Percentiles rank a stretch among this genome's conserved stretches.
Evolutionary conservation across 768 basidiomycete species (phyloP).

Genomic region (Podaxis mareebaensis): DNA sequence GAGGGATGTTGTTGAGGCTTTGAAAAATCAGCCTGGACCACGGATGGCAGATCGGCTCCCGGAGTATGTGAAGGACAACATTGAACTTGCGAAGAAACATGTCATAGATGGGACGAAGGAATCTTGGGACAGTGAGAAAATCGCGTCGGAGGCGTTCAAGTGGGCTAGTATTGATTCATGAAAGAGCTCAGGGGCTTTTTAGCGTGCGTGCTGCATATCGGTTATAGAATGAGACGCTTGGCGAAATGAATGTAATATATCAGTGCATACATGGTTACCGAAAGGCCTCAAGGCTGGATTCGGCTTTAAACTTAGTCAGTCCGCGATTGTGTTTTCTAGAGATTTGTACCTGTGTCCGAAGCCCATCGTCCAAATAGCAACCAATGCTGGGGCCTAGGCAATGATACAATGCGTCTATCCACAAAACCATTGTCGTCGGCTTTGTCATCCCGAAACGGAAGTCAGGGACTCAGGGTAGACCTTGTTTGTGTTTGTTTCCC

Average conservation of each 20-base stretch:
- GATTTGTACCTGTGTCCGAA: background rate
- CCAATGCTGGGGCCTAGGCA: background rate
- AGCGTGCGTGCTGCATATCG: background rate
- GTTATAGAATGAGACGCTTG: background rate
- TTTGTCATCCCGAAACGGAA: conserved; percentile 10
- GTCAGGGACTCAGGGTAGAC: background rate
- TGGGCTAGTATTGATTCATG: conserved; percentile 12
- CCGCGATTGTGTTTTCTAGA: background rate
- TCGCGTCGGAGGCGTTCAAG: conserved; percentile 11
- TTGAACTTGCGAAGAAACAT: conserved; percentile 18
- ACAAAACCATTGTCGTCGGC: background rate
- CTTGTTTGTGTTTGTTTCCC: conserved; percentile 3
- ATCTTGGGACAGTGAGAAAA: conserved; percentile 17
- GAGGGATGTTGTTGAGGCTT: conserved; percentile 16
- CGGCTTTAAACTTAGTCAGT: background rate
- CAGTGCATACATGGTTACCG: background rate
- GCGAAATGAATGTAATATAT: background rate
- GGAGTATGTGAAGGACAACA: conserved; percentile 16
- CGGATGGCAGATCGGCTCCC: conserved; percentile 11
- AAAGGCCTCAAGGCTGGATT: background rate
- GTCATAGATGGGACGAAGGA: conserved; percentile 5
- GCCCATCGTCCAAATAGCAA: background rate
- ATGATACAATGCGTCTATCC: background rate
- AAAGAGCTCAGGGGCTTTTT: background rate
- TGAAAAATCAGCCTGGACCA: conserved; percentile 8